Evolutionary conservation across 768 basidiomycete genomes (phyloP).

Genomic region (Xerocomus spinulosus): DNA sequence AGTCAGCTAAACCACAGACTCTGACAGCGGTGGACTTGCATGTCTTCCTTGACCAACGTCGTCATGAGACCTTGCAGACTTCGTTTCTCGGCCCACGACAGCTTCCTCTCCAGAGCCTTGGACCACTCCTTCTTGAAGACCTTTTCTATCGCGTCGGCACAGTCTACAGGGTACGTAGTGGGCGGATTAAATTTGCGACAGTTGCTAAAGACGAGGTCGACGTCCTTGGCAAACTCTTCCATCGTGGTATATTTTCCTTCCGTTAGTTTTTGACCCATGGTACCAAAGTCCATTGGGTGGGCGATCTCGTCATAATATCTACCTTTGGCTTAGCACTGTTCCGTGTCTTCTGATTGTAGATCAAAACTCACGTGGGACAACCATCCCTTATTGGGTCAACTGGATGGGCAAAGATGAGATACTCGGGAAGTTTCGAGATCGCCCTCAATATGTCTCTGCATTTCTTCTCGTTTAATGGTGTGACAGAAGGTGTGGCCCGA

Average conservation of each 20-base stretch:
- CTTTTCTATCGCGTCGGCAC: slow-evolving; percentile 70
- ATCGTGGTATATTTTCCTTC: slow-evolving; percentile 68
- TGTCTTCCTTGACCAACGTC: slow-evolving; percentile 60
- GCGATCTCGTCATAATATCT: slow-evolving; percentile 92
- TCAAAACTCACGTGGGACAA: slow-evolving; percentile 76
- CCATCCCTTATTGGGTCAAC: slow-evolving; percentile 82
- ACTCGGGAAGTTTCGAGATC: slow-evolving; percentile 60
- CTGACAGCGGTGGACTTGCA: slow-evolving; percentile 39
- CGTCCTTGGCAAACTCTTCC: slow-evolving; percentile 77
- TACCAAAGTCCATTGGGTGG: slow-evolving; percentile 91
- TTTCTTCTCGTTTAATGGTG: slow-evolving; percentile 77
- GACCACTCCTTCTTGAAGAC: slow-evolving; percentile 84
- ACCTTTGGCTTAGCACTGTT: slow-evolving; percentile 4
- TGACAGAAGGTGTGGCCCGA: slow-evolving; percentile 36
- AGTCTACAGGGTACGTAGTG: slow-evolving; percentile 65
- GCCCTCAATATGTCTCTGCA: slow-evolving; percentile 66
- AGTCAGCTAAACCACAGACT: not conserved
- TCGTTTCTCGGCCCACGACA: slow-evolving; percentile 77
- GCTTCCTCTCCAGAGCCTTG: slow-evolving; percentile 65
- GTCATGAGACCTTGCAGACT: slow-evolving; percentile 67
- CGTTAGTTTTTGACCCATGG: slow-evolving; percentile 66
- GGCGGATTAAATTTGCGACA: slow-evolving; percentile 92
- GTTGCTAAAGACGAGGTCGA: slow-evolving; percentile 81
- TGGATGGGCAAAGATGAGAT: slow-evolving; percentile 69
- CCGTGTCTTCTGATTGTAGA: not conserved